Conservation (phyloP, 495 filamentous ascomycete species). For the Penicillium goetzii region DNA sequence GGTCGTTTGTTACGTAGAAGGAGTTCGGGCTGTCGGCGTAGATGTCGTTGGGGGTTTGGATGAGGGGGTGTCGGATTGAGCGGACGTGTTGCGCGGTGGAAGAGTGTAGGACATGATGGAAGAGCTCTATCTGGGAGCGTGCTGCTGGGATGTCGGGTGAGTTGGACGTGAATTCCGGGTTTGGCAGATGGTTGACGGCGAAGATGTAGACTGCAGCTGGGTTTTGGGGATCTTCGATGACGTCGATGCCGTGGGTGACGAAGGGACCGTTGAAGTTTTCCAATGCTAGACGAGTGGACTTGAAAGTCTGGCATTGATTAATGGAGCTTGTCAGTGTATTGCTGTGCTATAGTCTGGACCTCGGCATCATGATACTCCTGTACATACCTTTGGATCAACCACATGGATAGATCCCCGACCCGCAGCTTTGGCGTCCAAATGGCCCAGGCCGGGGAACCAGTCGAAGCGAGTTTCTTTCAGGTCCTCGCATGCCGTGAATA, state of each 20-base stretch:
- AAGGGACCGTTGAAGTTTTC: conserved; percentile 58
- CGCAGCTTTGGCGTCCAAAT: conserved; percentile 37
- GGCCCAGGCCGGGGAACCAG: conserved; percentile 60
- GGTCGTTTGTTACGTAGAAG: conserved; percentile 66
- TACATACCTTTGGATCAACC: conserved; percentile 55
- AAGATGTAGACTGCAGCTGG: conserved; percentile 60
- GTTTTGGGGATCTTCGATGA: conserved; percentile 51
- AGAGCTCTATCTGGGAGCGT: conserved; percentile 61
- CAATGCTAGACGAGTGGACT: conserved; percentile 50
- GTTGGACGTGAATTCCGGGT: conserved; percentile 38
- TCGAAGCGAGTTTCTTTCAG: conserved; percentile 44
- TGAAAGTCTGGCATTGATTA: conserved; percentile 48
- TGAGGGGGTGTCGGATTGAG: conserved; percentile 48
- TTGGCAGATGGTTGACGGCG: conserved; percentile 61
- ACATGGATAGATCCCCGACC: conserved; percentile 55
- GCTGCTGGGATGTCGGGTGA: conserved; percentile 34
- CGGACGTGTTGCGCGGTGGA: conserved; percentile 43
- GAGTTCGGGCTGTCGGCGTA: conserved; percentile 50
- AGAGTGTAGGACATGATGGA: conserved; percentile 53
- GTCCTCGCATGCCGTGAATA: conserved; percentile 63
- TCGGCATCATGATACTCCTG: neutral
- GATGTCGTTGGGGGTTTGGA: conserved; percentile 65
- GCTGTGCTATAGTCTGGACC: neutral
- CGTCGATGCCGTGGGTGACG: conserved; percentile 63
- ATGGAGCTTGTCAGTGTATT: conserved; percentile 17